phyloP scores from a whole-genome alignment of 78 protist genomes.

The Dictyostelium citrinum region DNA sequence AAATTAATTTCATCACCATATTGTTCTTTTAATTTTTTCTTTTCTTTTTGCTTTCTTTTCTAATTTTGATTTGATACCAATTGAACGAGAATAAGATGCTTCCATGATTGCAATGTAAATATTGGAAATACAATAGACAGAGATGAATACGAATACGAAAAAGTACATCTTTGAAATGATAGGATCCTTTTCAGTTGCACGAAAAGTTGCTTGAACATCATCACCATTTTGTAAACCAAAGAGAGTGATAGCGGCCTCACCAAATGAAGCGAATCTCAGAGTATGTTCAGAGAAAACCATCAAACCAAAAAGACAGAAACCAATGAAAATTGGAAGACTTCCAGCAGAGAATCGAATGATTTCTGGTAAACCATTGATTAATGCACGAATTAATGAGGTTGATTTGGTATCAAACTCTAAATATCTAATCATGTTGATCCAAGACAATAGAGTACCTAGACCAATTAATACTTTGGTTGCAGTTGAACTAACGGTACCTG shows the following conservation, averaged over 20 bases:
- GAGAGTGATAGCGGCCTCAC: conserved; percentile 73
- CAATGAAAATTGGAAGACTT: conserved; percentile 74
- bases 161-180: conserved; percentile 60
- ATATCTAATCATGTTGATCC: conserved; percentile 63
- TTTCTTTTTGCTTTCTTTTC: conserved; percentile 39
- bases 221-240: conserved; percentile 84
- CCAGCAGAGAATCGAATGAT: conserved; percentile 78
- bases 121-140: conserved; percentile 75
- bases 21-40: neutral
- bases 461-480: conserved; percentile 57
- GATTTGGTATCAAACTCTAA: conserved; percentile 68
- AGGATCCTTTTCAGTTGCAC: conserved; percentile 60
- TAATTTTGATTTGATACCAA: conserved; percentile 52
- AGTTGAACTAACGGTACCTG: neutral
- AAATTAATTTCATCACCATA: conserved; percentile 50
- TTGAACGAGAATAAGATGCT: conserved; percentile 25
- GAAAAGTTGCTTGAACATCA: conserved; percentile 71
- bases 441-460: conserved; percentile 38
- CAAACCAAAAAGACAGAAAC: conserved; percentile 77
- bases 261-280: conserved; percentile 54
- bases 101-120: conserved; percentile 83
- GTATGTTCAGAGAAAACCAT: conserved; percentile 60
- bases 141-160: conserved; percentile 58
- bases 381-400: conserved; percentile 58
- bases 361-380: conserved; percentile 67